A percentile compares a stretch with the other conserved stretches of the same genome.
phyloP scores from a whole-genome alignment of 169 alveolate species.

The Cryptosporidium sp. region DNA sequence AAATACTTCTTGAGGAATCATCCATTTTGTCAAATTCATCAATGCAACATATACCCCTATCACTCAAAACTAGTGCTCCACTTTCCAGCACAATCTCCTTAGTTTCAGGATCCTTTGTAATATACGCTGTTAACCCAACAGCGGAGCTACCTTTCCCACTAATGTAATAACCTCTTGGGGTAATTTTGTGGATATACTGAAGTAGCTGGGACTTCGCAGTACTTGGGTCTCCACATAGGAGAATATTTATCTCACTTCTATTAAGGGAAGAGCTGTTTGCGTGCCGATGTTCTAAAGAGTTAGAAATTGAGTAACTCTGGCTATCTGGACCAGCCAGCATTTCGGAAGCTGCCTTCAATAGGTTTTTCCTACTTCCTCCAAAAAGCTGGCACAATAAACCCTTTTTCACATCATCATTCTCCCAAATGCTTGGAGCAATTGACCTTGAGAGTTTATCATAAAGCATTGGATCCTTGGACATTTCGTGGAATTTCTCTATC shows the following conservation, averaged over 20 bases:
- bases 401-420: slow-evolving; percentile 92
- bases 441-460: slow-evolving; percentile 93
- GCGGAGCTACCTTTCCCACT: slow-evolving; percentile 98
- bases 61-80: slow-evolving; percentile 99
- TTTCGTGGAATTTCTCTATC: slow-evolving; percentile 83
- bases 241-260: slow-evolving; percentile 95
- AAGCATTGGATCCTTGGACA: slow-evolving; percentile 89
- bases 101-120: slow-evolving; percentile 97
- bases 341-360: slow-evolving; percentile 62
- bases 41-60: slow-evolving; percentile 98
- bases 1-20: slow-evolving; percentile 96
- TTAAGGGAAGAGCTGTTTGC: slow-evolving; percentile 27
- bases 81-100: slow-evolving; percentile 95
- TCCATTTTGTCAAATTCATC: slow-evolving; percentile 99
- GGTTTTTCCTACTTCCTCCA: slow-evolving; percentile 93
- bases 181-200: slow-evolving; percentile 94
- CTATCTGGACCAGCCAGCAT: slow-evolving; percentile 6
- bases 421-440: slow-evolving; percentile 98
- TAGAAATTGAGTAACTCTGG: neutral
- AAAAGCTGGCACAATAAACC: slow-evolving; percentile 96
- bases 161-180: slow-evolving; percentile 96
- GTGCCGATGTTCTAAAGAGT: neutral
- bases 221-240: slow-evolving; percentile 99
- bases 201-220: slow-evolving; percentile 99
- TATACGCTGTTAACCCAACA: slow-evolving; percentile 99